Conservation (phyloP, 2,329 filamentous ascomycete species). For the Paracoccidioides lutzii region DNA sequence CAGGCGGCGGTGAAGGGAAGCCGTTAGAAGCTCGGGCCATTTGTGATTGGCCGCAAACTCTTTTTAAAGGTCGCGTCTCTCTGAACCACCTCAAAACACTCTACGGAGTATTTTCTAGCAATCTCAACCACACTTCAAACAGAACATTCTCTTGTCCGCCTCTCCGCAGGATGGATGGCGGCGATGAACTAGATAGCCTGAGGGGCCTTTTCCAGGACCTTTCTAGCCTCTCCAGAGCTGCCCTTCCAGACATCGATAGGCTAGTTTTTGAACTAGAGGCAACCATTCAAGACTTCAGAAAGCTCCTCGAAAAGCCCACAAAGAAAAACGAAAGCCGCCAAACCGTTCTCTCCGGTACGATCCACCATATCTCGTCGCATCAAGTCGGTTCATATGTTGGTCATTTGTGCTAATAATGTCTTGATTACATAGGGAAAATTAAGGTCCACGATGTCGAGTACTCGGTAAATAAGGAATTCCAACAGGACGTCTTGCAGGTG, state of each 20-base stretch:
- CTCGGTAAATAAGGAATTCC: slow-evolving; percentile 72
- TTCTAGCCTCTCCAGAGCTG: slow-evolving; percentile 57
- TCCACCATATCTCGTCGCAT: not conserved
- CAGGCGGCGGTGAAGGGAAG: not conserved
- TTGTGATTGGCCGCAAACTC: not conserved
- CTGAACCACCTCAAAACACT: not conserved
- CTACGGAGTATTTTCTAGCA: not conserved
- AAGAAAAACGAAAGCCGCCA: slow-evolving; percentile 66
- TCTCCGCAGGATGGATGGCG: slow-evolving; percentile 50
- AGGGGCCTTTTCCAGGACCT: slow-evolving; percentile 80
- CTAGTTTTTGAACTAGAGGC: slow-evolving; percentile 52
- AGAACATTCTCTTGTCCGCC: not conserved
- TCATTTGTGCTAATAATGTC: not conserved
- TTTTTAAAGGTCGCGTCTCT: not conserved
- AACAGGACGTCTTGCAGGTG: slow-evolving; percentile 66
- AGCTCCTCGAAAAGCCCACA: slow-evolving; percentile 59
- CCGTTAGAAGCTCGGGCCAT: not conserved
- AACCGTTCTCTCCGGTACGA: slow-evolving; percentile 52
- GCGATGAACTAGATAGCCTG: slow-evolving; percentile 61
- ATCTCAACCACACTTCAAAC: not conserved
- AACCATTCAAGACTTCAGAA: slow-evolving; percentile 54
- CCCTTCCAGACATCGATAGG: slow-evolving; percentile 57
- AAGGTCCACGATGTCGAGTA: slow-evolving; percentile 61
- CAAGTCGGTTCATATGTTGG: not conserved
- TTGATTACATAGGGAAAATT: slow-evolving; percentile 51